Evolutionary conservation across 768 basidiomycete genomes (phyloP).

Genomic region (Trametes punicea): DNA sequence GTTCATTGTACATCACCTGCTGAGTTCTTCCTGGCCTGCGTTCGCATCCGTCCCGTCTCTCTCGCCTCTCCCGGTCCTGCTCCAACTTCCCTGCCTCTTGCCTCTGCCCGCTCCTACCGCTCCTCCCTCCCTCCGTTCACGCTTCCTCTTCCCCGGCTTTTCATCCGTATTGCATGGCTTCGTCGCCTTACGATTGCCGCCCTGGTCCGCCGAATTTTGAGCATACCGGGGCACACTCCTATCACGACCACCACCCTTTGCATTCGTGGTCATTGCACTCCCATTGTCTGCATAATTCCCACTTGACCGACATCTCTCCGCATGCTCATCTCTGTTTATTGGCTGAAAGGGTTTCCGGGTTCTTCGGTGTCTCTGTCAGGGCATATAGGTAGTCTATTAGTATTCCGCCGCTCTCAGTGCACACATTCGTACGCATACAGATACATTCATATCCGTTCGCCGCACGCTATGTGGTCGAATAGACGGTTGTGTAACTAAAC

Average conservation of each 20-base stretch:
- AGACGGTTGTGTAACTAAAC: not conserved
- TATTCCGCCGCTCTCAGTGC: not conserved
- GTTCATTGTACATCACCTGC: not conserved
- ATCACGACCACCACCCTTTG: not conserved
- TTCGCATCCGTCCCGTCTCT: not conserved
- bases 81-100: not conserved
- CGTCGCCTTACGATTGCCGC: not conserved
- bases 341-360: not conserved
- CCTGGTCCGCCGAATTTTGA: constrained; percentile 1
- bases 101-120: too few species aligned
- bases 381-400: constrained; percentile 9
- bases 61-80: not conserved
- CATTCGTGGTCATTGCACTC: not conserved
- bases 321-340: constrained; percentile 20
- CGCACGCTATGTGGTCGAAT: constrained; percentile 6
- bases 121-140: not conserved
- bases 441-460: not conserved
- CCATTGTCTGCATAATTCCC: not conserved
- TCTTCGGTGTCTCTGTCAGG: too few species aligned
- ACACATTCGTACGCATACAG: not conserved
- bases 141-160: not conserved
- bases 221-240: not conserved
- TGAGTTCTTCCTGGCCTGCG: not conserved
- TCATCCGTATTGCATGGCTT: not conserved
- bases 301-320: not conserved